Base-by-base conservation (phyloP, 1,284 basidiomycete genomes). In the Sutorius eximius region DNA sequence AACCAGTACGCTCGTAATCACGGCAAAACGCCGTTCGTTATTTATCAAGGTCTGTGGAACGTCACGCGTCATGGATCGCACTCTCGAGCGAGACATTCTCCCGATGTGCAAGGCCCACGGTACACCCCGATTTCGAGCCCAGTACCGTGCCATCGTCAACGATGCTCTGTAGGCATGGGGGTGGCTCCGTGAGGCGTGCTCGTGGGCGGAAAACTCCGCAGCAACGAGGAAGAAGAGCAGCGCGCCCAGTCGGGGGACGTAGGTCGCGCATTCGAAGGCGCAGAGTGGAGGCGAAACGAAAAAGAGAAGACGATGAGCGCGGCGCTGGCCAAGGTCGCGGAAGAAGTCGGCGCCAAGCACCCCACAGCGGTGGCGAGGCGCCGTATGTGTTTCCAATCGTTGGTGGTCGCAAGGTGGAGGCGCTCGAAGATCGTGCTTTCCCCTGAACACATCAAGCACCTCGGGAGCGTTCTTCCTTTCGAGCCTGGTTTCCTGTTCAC, bases 21-120 rank as follows among this genome's bases (percentile, higher is more conserved):
- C 55, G 77, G 73, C 8, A 67, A 78, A 61, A 70, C 34, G 34
- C 16, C 16, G 10, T 36, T 36, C 34, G 34, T 36, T 15, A 36
- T 36, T 36, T 83, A 81, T 67, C 80, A 83, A 65, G 82, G 82
- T 24, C 61, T 61, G 22, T 83, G 78, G 78, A 80, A 75, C 56
- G 71, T 81, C 50, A 66, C 73, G 59, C 56, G 71, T 81, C 50
- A 66, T 73, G 59, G 55, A 61, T 18, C 71, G 81, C 40, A 22
- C 55, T 6, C 24, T 56, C 37, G 55, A 57, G 13, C 42, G 36
- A 11, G 55, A 56, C 7, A 58, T 56, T 15, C 11, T 57, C 27
- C 55, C 55, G 16, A 56, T 57, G 55, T 56, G 55, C 55, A 56
- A 52, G 18, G 55, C 48, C 27, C 55, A 52, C 9, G 55, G 55